These are phyloP conservation scores for Spizellomyces sp. DNA, from an alignment of 192 early-diverging fungal species.

Conservation along the genomic window DNA sequence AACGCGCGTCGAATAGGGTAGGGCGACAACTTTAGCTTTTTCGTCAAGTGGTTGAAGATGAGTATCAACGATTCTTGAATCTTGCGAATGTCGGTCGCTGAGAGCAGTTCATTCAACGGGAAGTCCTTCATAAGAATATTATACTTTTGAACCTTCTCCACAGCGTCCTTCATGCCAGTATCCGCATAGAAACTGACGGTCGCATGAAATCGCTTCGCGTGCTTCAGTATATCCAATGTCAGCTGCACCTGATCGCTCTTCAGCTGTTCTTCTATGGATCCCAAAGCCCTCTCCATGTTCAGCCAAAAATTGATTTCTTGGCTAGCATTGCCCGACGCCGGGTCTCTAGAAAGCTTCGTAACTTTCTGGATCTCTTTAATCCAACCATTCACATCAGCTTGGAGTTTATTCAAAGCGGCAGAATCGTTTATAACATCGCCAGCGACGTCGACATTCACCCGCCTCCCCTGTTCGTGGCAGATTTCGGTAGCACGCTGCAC, in stretches of 20 bases:
- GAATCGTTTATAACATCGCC: constrained; percentile 75
- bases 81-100: constrained; percentile 89
- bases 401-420: constrained; percentile 89
- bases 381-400: constrained; percentile 96
- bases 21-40: constrained; percentile 90
- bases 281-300: constrained; percentile 92
- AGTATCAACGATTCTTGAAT: constrained; percentile 72
- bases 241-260: constrained; percentile 81
- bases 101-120: constrained; percentile 93
- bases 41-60: constrained; percentile 96
- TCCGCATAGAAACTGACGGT: constrained; percentile 97
- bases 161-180: constrained; percentile 94
- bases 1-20: constrained; percentile 83
- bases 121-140: constrained; percentile 99
- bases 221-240: constrained; percentile 90
- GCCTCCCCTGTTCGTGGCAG: constrained; percentile 65
- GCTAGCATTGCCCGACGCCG: constrained; percentile 84
- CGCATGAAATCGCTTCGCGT: constrained; percentile 98
- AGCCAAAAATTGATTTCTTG: constrained; percentile 99
- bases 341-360: constrained; percentile 91
- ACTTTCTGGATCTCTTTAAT: constrained; percentile 99
- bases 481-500: constrained; percentile 56
- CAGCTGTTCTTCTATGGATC: constrained; percentile 92
- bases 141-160: constrained; percentile 90
- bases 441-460: constrained; percentile 76